Conservation (phyloP, 257 asterid species). For the Solanum clarkiae region DNA sequence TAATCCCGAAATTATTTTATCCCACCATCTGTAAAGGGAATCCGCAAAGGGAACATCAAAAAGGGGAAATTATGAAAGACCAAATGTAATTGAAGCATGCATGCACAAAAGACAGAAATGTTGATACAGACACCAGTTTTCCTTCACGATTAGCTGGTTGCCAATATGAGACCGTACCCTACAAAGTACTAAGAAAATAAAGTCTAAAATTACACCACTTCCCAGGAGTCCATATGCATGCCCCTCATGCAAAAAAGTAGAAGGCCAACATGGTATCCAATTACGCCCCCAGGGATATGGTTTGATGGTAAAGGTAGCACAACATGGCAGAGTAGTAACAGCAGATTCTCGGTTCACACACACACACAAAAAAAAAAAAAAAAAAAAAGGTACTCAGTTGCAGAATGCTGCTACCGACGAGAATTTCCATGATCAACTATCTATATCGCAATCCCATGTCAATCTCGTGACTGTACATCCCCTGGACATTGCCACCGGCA, state of each 20-base stretch:
- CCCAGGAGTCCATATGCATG: background rate
- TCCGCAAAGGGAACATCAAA: background rate
- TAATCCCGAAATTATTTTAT: background rate
- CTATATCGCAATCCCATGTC: conserved; percentile 51
- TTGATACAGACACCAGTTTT: background rate
- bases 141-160: background rate
- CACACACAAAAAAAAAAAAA: background rate
- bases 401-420: conserved; percentile 14
- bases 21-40: background rate
- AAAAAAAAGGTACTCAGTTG: conserved; percentile 31
- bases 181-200: background rate
- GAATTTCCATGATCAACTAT: conserved; percentile 11
- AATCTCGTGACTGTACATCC: conserved; percentile 41
- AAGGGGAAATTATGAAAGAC: background rate
- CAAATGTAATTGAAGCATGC: background rate
- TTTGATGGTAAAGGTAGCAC: background rate
- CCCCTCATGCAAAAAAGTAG: background rate
- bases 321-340: background rate
- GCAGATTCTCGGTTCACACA: background rate
- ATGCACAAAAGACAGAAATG: background rate
- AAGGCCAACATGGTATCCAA: conserved; percentile 33
- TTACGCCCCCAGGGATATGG: background rate
- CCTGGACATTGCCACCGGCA: conserved; percentile 34
- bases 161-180: background rate
- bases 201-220: background rate